Evolutionary conservation across 164 flowering plant species (phyloP), one percentile per base, ranked within the genome.

Genomic region (Taxillus chinensis): DNA sequence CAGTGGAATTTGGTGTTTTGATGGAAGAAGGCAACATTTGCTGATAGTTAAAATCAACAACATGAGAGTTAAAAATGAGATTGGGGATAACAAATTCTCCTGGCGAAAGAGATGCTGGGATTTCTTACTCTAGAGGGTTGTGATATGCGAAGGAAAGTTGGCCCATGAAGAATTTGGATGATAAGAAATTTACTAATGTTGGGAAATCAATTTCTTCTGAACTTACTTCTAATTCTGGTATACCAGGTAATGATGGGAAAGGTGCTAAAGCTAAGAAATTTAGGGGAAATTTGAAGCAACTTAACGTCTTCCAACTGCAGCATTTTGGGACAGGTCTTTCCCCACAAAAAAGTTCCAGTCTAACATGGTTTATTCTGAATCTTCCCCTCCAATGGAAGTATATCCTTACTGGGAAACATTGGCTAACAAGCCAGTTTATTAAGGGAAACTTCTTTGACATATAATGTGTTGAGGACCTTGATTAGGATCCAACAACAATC

Each of bases 371-470:
- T 78, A 83, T 51, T 74, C 81, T 56, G 83, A 71, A 15, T 70
- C 81, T 56, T 83, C 78, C 79, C 83, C 96, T 5, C 98, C 98
- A 11, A 90, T 90, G 96, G 96, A 90, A 59, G 66, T 83, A 53
- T 85, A 96, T 63, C 96, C 96, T 16, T 86, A 79, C 74, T 78
- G 68, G 64, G 93, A 86, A 78, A 73, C 70, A 55, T 17, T 63
- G 59, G 76, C 77, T 48, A 72, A 67, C 56, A 70, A 67, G 62
- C 71, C 43, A 43, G 41, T 46, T 65, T 27, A 27, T 77, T 85
- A 5, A 67, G 81, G 67, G 86, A 78, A 74, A 71, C 75, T 71
- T 83, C 89, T 37, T 66, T 72, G 40, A 67, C 77, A 57, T 83
- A 88, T 16, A 80, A 76, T 62, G 85, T n/a, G n/a, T n/a, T n/a